Evolutionary conservation across 345 rosid species (phyloP).

Genomic region (Camelina hispida): DNA sequence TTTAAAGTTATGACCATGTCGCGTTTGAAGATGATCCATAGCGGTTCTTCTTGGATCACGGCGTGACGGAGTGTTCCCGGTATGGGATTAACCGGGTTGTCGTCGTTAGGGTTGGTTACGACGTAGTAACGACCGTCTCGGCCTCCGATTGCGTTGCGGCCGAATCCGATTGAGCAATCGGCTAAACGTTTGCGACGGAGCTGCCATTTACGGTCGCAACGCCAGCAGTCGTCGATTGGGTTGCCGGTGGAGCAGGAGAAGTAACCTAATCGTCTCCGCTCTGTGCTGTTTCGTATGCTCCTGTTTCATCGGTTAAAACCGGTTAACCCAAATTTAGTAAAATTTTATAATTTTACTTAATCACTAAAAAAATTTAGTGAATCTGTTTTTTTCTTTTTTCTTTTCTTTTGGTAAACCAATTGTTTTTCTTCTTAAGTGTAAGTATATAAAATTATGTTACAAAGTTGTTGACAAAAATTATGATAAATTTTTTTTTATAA

Average conservation of each 20-base stretch:
- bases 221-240: slow-evolving; percentile 89
- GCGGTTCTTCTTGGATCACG: slow-evolving; percentile 75
- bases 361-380: too few relatives aligned
- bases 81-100: slow-evolving; percentile 62
- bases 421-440: too few relatives aligned
- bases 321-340: background rate
- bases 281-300: slow-evolving; percentile 73
- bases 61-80: slow-evolving; percentile 88
- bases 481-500: too few relatives aligned
- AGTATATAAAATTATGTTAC: too few relatives aligned
- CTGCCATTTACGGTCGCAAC: slow-evolving; percentile 69
- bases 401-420: too few relatives aligned
- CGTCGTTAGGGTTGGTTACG: slow-evolving; percentile 60
- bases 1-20: slow-evolving; percentile 77
- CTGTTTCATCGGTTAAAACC: slow-evolving; percentile 47
- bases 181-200: slow-evolving; percentile 62
- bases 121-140: slow-evolving; percentile 75
- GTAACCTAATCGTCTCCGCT: slow-evolving; percentile 65
- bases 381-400: too few relatives aligned
- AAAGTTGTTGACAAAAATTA: too few relatives aligned
- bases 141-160: slow-evolving; percentile 80
- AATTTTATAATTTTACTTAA: too few relatives aligned
- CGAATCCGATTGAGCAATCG: slow-evolving; percentile 75
- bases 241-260: slow-evolving; percentile 72
- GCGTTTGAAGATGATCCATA: slow-evolving; percentile 78